Evolutionary conservation across 23 red algal genomes (phyloP), one percentile per base, ranked within the genome.

Genomic region (Gracilaria domingensis): DNA sequence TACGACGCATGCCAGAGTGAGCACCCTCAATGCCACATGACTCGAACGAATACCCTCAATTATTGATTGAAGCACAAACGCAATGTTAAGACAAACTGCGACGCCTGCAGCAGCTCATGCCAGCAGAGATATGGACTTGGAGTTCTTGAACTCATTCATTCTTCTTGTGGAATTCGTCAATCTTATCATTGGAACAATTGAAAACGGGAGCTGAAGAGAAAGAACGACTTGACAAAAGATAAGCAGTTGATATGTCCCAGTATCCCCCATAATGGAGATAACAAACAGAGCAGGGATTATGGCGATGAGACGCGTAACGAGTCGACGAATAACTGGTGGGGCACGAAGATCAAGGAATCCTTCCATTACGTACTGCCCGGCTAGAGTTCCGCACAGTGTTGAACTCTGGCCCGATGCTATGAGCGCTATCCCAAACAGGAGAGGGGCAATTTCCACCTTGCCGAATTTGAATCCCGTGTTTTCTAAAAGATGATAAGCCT

Each of bases 181-280:
- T 56, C 96, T 93, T 58, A 98, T 93, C 88, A 98, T 72, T 37
- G 96, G 96, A 37, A 98, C 88, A 30, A 95, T 90, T 9, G 93
- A 93, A 80, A 98, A 95, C 21, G 96, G 96, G n/a, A 98, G 64
- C 76, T 98, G 96, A 45, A 98, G 76, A 37, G 96, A 95, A 34
- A 98, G 80, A 0, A 98, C 74, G 5, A 98, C 90, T 83, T 98
- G 96, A 38, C 80, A 93, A 51, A 90, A 77, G 57, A 98, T 93
- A 14, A 98, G 67, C 33, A 98, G 87, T 72, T 88, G 80, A 80
- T 98, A 95, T 0, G 93, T 91, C 48, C 93, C 88, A 38, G 93
- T 50, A 49, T 95, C 88, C 9, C 96, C 96, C 80, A 93, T 87
- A 53, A 90, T 62, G 35, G 76, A 87, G 57, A 95, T 95, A 18